phyloP scores from a whole-genome alignment of 108 stramenopile species.

The Seminavis robusta region DNA sequence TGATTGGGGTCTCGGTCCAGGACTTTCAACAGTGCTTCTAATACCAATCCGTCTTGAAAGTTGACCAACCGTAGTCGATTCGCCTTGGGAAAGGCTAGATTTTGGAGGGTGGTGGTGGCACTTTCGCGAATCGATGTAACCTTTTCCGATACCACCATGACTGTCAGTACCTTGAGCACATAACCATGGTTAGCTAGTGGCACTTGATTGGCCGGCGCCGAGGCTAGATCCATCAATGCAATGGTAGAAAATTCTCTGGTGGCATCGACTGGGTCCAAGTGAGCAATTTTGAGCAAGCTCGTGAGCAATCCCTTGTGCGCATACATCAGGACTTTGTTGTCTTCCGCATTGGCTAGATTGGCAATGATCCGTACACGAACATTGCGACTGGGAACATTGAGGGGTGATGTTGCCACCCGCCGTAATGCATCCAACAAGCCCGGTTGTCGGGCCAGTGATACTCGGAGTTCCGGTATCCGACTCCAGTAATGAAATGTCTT shows the following conservation, averaged over 20 bases:
- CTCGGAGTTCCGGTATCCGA: constrained; percentile 55
- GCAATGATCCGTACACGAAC: constrained; percentile 65
- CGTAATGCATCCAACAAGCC: constrained; percentile 62
- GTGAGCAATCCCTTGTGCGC: constrained; percentile 51
- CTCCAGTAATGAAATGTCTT: constrained; percentile 61
- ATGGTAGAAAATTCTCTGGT: constrained; percentile 68
- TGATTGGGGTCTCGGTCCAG: constrained; percentile 33
- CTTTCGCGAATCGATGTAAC: constrained; percentile 62
- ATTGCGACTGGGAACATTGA: constrained; percentile 52
- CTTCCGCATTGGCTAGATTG: constrained; percentile 76
- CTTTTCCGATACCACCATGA: constrained; percentile 65
- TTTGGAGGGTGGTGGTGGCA: constrained; percentile 79
- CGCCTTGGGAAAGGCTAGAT: constrained; percentile 74
- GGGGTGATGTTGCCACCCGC: no score
- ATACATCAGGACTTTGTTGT: constrained; percentile 62
- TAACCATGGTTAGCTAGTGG: constrained; percentile 69
- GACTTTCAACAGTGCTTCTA: constrained; percentile 71
- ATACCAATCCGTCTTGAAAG: constrained; percentile 65
- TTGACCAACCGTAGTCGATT: constrained; percentile 58
- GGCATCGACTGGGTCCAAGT: constrained; percentile 52
- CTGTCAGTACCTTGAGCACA: constrained; percentile 68
- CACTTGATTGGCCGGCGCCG: constrained; percentile 62
- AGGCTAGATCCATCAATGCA: constrained; percentile 78
- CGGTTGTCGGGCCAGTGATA: constrained; percentile 36
- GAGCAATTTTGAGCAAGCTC: constrained; percentile 53